Evolutionary conservation across 495 filamentous ascomycete genomes (phyloP), one percentile per base, ranked within the genome.

Genomic region (Hyaloscypha finlandica): DNA sequence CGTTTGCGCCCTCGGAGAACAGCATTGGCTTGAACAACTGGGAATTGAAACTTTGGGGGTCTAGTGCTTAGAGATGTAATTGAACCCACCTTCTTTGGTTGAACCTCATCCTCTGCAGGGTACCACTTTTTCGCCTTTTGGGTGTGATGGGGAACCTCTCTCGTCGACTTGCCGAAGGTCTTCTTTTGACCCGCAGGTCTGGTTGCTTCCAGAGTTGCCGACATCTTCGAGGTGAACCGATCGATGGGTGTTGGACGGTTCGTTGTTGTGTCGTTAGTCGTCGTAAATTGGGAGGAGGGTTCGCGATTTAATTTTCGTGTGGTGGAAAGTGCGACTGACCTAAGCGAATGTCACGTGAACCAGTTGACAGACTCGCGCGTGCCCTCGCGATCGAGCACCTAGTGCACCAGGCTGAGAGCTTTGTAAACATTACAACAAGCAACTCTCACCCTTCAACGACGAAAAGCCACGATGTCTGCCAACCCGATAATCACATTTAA

Each of bases 121-220:
- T 99, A 99, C 92, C 94, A 99, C 85, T 98, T 99, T 88, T 90
- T 87, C 77, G 94, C 95, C 91, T 96, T 96, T 81, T 95, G 87
- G 75, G 88, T 84, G 77, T 85, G 81, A 78, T 88, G 84, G 75
- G 92, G 92, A 78, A 99, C 87, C 80, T 89, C 85, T 84, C 95
- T 89, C 83, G 92, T 91, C 83, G 92, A 91, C 89, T 96, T 97
- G 84, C 92, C 94, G 87, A 97, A 97, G 84, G 89, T 92, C 91
- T 97, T 97, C 83, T 91, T 92, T 83, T 88, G 82, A 74, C 74
- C 79, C 73, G 83, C 78, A 66, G 80, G 74, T 64, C 58, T 73
- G 30, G 70, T 70, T 66, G 68, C 68, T 65, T 74, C 69, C 48
- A 53, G 53, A 56, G 59, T 61, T 74, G 84, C 84, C 87, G 89